Conservation (phyloP, 225 moss, liverwort and hornwort genomes). For the Polytrichum formosum region DNA sequence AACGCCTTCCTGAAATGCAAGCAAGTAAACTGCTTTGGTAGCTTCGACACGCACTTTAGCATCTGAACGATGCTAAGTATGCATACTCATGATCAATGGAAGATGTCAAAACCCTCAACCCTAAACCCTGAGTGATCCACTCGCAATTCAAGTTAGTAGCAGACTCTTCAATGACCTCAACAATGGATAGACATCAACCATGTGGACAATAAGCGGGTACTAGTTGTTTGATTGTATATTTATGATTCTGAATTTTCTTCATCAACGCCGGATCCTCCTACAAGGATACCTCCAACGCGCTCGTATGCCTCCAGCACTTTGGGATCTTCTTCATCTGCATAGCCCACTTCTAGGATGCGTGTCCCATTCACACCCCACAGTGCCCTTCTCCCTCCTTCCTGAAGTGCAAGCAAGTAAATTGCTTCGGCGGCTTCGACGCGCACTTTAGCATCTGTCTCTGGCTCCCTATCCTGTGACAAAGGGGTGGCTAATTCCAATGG, state of each 20-base stretch:
- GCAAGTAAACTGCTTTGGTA: conserved; percentile 82
- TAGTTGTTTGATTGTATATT: not conserved
- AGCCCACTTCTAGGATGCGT: conserved; percentile 78
- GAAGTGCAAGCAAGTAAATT: conserved; percentile 78
- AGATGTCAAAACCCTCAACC: not conserved
- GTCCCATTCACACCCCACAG: conserved; percentile 89
- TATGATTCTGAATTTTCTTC: conserved; percentile 11
- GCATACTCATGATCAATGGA: no score
- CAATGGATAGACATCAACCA: no score
- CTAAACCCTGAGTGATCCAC: not conserved
- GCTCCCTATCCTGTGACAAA: conserved; percentile 75
- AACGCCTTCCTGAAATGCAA: conserved; percentile 78
- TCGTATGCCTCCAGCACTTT: conserved; percentile 90
- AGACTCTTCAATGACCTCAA: no score
- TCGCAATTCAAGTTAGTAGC: not conserved
- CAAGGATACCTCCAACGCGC: conserved; percentile 72
- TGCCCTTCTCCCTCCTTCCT: conserved; percentile 83
- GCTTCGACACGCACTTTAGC: conserved; percentile 83
- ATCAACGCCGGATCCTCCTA: conserved; percentile 33
- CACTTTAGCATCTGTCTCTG: conserved; percentile 77
- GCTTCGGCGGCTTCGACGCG: conserved; percentile 91
- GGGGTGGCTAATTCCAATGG: conserved; percentile 87
- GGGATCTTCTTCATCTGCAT: conserved; percentile 81
- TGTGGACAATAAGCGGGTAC: no score
- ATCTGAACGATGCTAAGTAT: conserved; percentile 19